Percentiles rank a stretch among this genome's conserved stretches.
These are phyloP conservation scores for Gypsophila paniculata DNA, from an alignment of 179 eudicot genomes.

Conservation along the genomic window DNA sequence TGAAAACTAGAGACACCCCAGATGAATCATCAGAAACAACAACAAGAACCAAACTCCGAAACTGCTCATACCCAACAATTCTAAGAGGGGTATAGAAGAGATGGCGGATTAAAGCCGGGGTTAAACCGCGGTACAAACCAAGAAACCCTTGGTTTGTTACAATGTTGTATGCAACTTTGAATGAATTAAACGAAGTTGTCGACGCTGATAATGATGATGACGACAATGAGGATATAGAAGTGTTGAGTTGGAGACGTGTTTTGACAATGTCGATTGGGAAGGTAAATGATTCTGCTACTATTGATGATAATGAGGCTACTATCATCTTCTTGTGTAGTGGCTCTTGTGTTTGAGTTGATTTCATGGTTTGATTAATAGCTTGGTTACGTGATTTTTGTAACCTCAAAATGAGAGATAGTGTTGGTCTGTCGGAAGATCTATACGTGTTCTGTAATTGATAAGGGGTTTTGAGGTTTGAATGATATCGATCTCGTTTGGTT, in stretches of 20 bases:
- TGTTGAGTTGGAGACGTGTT: constrained; percentile 67
- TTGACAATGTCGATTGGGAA: constrained; percentile 81
- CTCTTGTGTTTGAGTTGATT: constrained; percentile 16
- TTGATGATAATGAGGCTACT: constrained; percentile 60
- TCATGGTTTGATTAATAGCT: constrained; percentile 26
- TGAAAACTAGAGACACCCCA: constrained; percentile 43
- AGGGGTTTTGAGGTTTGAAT: too few relatives aligned
- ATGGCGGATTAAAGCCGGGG: constrained; percentile 66
- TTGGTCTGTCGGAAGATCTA: too few relatives aligned
- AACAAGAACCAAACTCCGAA: constrained; percentile 36
- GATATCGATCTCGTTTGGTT: too few relatives aligned
- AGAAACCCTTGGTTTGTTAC: constrained; percentile 41
- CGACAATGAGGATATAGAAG: too few relatives aligned
- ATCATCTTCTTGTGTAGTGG: constrained; percentile 42
- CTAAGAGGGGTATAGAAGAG: constrained; percentile 69
- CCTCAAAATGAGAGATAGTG: too few relatives aligned
- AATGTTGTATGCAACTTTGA: constrained; percentile 41
- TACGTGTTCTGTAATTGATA: too few relatives aligned
- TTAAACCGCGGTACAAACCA: constrained; percentile 69
- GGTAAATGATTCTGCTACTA: constrained; percentile 70
- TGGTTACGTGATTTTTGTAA: too few relatives aligned
- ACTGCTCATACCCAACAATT: constrained; percentile 67
- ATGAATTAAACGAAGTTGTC: constrained; percentile 34
- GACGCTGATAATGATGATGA: too few relatives aligned
- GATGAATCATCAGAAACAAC: constrained; percentile 28